Evolutionary conservation across 495 filamentous ascomycete genomes (phyloP).

Genomic region (Cercophora scortea): DNA sequence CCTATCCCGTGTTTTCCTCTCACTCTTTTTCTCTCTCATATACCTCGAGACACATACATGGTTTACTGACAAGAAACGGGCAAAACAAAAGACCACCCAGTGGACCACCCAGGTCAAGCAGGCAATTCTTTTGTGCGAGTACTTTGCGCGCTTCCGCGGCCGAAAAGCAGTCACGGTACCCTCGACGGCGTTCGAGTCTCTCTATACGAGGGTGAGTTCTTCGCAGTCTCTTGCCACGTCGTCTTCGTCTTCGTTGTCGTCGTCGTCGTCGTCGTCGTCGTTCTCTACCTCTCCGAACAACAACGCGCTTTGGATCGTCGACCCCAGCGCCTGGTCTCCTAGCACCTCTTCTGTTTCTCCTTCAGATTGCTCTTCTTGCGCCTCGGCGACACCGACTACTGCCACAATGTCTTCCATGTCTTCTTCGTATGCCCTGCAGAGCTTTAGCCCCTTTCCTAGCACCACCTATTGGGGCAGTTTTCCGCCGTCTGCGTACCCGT

Average conservation of each 20-base stretch:
- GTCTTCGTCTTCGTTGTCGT: conserved; percentile 16
- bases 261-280: conserved; percentile 17
- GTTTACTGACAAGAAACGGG: not conserved
- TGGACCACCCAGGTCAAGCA: conserved; percentile 46
- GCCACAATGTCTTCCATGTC: conserved; percentile 5
- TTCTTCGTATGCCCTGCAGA: conserved; percentile 12
- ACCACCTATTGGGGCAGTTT: conserved; percentile 16
- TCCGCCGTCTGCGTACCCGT: conserved; percentile 12
- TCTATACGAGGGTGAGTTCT: conserved; percentile 45
- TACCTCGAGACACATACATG: not conserved
- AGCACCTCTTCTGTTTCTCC: conserved; percentile 21
- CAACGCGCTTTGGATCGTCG: conserved; percentile 23
- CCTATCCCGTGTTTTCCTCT: not conserved
- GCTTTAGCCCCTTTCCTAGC: conserved; percentile 11
- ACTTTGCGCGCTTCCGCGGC: conserved; percentile 46
- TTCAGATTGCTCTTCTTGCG: conserved; percentile 19
- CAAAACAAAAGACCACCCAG: conserved; percentile 21
- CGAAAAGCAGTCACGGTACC: conserved; percentile 32
- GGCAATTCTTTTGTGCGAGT: conserved; percentile 47
- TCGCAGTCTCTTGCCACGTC: conserved; percentile 23
- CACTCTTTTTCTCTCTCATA: not conserved
- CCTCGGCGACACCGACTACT: conserved; percentile 17
- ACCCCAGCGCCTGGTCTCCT: conserved; percentile 28
- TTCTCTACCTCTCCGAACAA: conserved; percentile 12
- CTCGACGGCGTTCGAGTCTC: conserved; percentile 41